Conservation (phyloP, 1,284 basidiomycete genomes). For the Ustilago hordei region DNA sequence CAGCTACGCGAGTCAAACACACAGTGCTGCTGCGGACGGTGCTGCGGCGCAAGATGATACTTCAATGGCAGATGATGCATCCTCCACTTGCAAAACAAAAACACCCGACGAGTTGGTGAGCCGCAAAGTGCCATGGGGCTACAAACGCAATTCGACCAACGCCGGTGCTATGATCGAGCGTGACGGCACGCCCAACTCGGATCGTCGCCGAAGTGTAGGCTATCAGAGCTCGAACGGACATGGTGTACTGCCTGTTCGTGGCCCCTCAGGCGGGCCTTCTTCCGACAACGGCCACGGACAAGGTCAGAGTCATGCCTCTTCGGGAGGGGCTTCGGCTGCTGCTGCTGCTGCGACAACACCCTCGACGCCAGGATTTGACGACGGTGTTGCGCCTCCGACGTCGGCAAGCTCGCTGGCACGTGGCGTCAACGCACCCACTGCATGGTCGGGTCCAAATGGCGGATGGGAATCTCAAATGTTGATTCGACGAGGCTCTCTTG, state of each 20-base stretch:
- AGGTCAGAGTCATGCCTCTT: constrained; percentile 5
- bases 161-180: constrained; percentile 21
- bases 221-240: constrained; percentile 43
- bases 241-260: constrained; percentile 20
- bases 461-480: constrained; percentile 17
- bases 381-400: constrained; percentile 1
- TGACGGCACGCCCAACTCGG: constrained; percentile 36
- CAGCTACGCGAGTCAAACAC: constrained; percentile 36
- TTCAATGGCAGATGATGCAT: constrained; percentile 25
- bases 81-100: constrained; percentile 27
- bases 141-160: constrained; percentile 50
- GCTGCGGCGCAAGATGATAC: constrained; percentile 13
- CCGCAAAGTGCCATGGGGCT: constrained; percentile 61
- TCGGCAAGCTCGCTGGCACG: constrained; percentile 15
- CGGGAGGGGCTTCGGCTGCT: neutral
- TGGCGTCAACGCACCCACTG: constrained; percentile 25
- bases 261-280: constrained; percentile 3
- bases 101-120: constrained; percentile 47
- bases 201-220: constrained; percentile 42
- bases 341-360: constrained; percentile 9
- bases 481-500: constrained; percentile 27
- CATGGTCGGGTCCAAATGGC: constrained; percentile 22
- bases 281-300: constrained; percentile 22
- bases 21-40: constrained; percentile 15
- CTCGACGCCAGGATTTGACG: constrained; percentile 4